Conservation (phyloP, 768 basidiomycete genomes). For the Leccinum arenicola region DNA sequence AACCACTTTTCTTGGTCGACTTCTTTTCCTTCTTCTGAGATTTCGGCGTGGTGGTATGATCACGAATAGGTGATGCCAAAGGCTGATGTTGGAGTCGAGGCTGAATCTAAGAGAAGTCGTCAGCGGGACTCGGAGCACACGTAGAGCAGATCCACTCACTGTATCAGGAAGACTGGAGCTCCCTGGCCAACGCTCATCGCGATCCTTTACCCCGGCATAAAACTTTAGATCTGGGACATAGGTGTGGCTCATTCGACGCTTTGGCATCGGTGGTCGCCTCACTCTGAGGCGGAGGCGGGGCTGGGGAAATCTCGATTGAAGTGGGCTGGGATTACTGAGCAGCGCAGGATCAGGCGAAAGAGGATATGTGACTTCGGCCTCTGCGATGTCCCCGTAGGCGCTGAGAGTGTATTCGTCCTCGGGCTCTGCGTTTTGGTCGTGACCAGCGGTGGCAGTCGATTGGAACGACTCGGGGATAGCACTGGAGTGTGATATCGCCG, state of each 20-base stretch:
- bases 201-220: background rate
- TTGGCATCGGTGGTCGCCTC: conserved; percentile 28
- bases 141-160: conserved; percentile 12
- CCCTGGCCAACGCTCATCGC: conserved; percentile 12
- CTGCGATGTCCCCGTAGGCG: conserved; percentile 46
- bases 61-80: too few relatives aligned
- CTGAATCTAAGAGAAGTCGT: background rate
- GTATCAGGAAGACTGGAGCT: too few relatives aligned
- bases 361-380: conserved; percentile 36
- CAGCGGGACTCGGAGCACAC: background rate
- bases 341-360: conserved; percentile 16
- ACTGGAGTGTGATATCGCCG: background rate
- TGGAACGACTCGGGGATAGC: background rate
- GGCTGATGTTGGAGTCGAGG: too few relatives aligned
- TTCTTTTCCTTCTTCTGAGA: too few relatives aligned
- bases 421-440: background rate
- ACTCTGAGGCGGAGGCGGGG: conserved; percentile 27
- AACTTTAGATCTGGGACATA: conserved; percentile 9
- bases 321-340: background rate
- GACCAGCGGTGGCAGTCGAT: background rate
- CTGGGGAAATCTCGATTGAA: conserved; percentile 5
- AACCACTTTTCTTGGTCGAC: too few relatives aligned
- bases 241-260: conserved; percentile 15
- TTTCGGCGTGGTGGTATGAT: too few relatives aligned
- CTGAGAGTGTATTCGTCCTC: conserved; percentile 41